Evolutionary conservation across 2,329 filamentous ascomycete species (phyloP).

Genomic region (Aspergillus oerlinghausenensis): DNA sequence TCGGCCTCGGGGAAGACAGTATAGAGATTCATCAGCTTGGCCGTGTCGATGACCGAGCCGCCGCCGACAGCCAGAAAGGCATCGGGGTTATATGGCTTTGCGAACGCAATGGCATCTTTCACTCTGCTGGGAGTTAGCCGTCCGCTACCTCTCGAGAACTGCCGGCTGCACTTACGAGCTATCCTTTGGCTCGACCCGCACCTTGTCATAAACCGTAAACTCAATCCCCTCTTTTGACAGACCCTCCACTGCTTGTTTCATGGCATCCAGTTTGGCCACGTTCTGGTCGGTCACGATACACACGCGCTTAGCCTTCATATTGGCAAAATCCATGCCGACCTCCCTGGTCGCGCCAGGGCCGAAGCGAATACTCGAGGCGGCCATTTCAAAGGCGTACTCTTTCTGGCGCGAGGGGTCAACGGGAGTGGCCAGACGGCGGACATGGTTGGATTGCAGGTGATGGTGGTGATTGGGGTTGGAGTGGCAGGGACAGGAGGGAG

Average conservation of each 20-base stretch:
- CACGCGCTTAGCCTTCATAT: constrained; percentile 80
- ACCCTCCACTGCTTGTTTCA: constrained; percentile 82
- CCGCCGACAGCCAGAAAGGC: constrained; percentile 89
- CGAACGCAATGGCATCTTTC: constrained; percentile 82
- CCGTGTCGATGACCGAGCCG: constrained; percentile 95
- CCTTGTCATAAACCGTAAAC: constrained; percentile 76
- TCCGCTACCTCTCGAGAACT: constrained; percentile 25
- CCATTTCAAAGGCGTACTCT: constrained; percentile 99
- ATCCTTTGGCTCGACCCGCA: constrained; percentile 89
- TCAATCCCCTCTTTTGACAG: constrained; percentile 72
- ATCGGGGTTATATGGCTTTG: constrained; percentile 74
- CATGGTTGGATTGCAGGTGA: constrained; percentile 59
- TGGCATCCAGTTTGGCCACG: constrained; percentile 76
- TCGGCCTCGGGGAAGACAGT: constrained; percentile 84
- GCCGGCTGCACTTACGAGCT: constrained; percentile 56
- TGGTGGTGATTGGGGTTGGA: constrained; percentile 80
- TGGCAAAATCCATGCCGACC: constrained; percentile 95
- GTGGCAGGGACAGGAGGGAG: constrained; percentile 86
- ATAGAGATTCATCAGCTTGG: constrained; percentile 98
- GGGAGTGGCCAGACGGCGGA: constrained; percentile 68
- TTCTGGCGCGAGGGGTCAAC: constrained; percentile 68
- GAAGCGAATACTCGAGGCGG: constrained; percentile 88
- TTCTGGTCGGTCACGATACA: constrained; percentile 87
- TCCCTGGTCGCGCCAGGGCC: constrained; percentile 90
- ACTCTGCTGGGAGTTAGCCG: constrained; percentile 51